phyloP scores from a whole-genome alignment of 2,329 filamentous ascomycete genomes.

The Sarocladiaceae sp. region DNA sequence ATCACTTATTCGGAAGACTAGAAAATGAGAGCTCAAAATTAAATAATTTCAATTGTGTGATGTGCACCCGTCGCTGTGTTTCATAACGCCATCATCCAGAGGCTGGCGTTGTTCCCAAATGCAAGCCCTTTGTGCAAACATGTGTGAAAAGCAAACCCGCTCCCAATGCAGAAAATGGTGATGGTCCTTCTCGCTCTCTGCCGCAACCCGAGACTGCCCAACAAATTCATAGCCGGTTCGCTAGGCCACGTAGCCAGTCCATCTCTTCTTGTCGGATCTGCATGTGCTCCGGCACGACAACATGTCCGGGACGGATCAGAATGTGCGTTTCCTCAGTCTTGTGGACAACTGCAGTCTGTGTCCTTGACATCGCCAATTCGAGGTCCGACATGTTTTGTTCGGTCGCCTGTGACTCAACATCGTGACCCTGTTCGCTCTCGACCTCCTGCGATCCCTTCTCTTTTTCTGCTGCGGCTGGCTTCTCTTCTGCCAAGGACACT shows the following conservation, averaged over 20 bases:
- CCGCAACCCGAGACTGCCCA: neutral
- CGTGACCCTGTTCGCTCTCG: constrained; percentile 10
- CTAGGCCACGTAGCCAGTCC: constrained; percentile 30
- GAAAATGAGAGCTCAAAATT: too few species aligned
- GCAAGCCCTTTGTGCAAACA: too few species aligned
- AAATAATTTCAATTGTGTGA: too few species aligned
- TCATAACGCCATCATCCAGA: too few species aligned
- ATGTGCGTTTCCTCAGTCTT: constrained; percentile 21
- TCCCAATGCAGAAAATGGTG: neutral
- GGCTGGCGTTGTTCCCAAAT: too few species aligned
- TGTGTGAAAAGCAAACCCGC: neutral
- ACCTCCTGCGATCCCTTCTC: constrained; percentile 8
- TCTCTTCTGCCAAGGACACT: constrained; percentile 19
- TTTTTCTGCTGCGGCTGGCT: constrained; percentile 10
- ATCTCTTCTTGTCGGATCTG: constrained; percentile 33
- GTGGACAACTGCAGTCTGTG: constrained; percentile 2
- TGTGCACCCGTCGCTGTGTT: too few species aligned
- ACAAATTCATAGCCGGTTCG: constrained; percentile 23
- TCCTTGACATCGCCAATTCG: neutral
- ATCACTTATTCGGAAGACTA: too few species aligned
- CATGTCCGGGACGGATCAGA: constrained; percentile 29
- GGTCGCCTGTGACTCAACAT: neutral
- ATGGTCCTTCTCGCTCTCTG: neutral
- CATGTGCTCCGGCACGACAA: constrained; percentile 30
- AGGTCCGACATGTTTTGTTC: neutral